Evolutionary conservation across 768 basidiomycete genomes (phyloP).

Genomic region (Lentinula aciculospora): DNA sequence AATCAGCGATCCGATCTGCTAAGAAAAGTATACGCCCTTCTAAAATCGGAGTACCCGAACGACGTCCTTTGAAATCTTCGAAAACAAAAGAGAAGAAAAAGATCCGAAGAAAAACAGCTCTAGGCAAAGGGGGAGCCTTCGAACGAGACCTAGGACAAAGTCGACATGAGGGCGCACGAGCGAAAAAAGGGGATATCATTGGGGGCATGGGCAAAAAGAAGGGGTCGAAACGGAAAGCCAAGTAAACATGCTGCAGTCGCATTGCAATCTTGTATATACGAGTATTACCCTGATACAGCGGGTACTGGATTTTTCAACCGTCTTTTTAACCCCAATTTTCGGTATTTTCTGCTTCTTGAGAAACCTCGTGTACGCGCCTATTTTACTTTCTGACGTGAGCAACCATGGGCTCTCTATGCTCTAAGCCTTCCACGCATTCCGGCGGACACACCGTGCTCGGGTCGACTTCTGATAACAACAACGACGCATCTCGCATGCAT

Average conservation of each 20-base stretch:
- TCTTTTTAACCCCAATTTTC: background rate
- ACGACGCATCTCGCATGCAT: constrained; percentile 23
- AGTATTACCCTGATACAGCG: background rate
- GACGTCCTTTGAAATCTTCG: constrained; percentile 18
- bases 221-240: constrained; percentile 26
- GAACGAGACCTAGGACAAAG: constrained; percentile 51
- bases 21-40: constrained; percentile 72
- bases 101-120: constrained; percentile 24
- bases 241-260: constrained; percentile 2
- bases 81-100: constrained; percentile 23
- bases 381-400: background rate
- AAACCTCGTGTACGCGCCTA: background rate
- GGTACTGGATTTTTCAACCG: background rate
- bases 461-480: constrained; percentile 21
- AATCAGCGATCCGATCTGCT: constrained; percentile 79
- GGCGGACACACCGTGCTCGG: constrained; percentile 47
- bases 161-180: constrained; percentile 52
- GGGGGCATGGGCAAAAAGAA: constrained; percentile 49
- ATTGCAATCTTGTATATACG: background rate
- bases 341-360: background rate
- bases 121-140: constrained; percentile 39
- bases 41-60: constrained; percentile 64
- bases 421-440: constrained; percentile 38
- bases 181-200: constrained; percentile 55
- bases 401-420: constrained; percentile 55